These are phyloP conservation scores for Mucor plumbeus DNA, from an alignment of 371 early-diverging fungal species.

Conservation along the genomic window DNA sequence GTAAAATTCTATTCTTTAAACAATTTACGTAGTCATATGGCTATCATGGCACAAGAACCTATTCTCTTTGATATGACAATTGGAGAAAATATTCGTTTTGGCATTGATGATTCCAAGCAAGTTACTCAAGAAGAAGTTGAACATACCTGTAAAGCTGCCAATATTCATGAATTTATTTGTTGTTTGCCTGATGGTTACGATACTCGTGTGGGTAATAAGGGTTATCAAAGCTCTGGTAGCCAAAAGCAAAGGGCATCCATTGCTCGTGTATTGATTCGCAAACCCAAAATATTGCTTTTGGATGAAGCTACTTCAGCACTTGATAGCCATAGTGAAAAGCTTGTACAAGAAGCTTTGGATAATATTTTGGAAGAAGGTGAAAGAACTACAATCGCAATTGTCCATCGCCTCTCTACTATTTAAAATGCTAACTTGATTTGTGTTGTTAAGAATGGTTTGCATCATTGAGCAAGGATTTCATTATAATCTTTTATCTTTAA, in stretches of 20 bases:
- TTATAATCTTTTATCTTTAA: slow-evolving; percentile 60
- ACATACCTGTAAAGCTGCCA: slow-evolving; percentile 70
- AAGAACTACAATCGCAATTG: slow-evolving; percentile 73
- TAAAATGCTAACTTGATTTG: slow-evolving; percentile 75
- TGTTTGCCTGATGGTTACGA: slow-evolving; percentile 75
- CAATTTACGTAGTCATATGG: slow-evolving; percentile 73
- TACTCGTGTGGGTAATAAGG: slow-evolving; percentile 80
- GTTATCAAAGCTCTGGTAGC: slow-evolving; percentile 74
- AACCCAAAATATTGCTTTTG: slow-evolving; percentile 87
- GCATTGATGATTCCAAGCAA: slow-evolving; percentile 45
- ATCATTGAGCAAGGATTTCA: slow-evolving; percentile 86
- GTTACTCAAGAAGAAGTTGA: slow-evolving; percentile 64
- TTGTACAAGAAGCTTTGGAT: slow-evolving; percentile 88
- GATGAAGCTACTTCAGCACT: slow-evolving; percentile 97
- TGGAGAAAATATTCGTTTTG: slow-evolving; percentile 79
- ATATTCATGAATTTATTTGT: slow-evolving; percentile 80
- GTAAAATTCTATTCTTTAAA: slow-evolving; percentile 65
- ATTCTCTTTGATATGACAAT: slow-evolving; percentile 82
- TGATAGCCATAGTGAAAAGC: slow-evolving; percentile 86
- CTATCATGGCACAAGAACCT: slow-evolving; percentile 90
- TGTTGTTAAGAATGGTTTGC: slow-evolving; percentile 71
- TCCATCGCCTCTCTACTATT: slow-evolving; percentile 77
- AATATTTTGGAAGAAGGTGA: slow-evolving; percentile 63
- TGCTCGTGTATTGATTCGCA: slow-evolving; percentile 76
- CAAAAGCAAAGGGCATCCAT: slow-evolving; percentile 76